Percentiles rank a stretch among this genome's conserved stretches.
These are phyloP conservation scores for Aspergillus luchuensis DNA, from an alignment of 2,329 filamentous ascomycete species.

Conservation along the genomic window DNA sequence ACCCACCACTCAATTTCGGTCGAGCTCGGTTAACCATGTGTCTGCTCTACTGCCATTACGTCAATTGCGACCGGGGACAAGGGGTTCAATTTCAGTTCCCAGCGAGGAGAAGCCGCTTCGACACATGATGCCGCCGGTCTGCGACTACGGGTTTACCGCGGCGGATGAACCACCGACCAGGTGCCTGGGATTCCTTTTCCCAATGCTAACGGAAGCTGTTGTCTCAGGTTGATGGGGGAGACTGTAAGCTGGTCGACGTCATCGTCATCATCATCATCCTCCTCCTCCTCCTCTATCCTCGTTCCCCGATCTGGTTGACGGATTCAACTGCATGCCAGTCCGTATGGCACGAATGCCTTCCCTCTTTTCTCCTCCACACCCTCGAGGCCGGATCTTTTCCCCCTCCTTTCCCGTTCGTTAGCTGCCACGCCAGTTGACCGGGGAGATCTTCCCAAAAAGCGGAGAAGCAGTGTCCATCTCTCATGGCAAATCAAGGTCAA, in stretches of 20 bases:
- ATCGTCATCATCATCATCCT: neutral
- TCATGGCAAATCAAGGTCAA: neutral
- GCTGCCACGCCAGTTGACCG: neutral
- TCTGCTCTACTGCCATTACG: neutral
- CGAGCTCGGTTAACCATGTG: neutral
- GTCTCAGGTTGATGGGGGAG: neutral
- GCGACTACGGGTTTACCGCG: neutral
- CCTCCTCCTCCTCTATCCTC: too few relatives aligned
- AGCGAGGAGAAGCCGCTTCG: neutral
- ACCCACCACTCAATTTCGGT: neutral
- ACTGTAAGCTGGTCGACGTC: constrained; percentile 6
- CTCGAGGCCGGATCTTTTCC: neutral
- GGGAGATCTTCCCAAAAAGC: neutral
- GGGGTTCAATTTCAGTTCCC: neutral
- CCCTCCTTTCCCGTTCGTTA: neutral
- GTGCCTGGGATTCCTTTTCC: constrained; percentile 18
- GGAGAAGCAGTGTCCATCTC: neutral
- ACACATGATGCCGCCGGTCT: constrained; percentile 20
- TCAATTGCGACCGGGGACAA: neutral
- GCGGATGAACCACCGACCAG: constrained; percentile 23
- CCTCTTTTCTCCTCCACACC: neutral
- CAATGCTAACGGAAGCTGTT: neutral
- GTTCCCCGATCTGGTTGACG: neutral
- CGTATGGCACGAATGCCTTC: neutral
- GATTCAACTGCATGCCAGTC: neutral